These are phyloP conservation scores for Pythium insidiosum DNA, from an alignment of 352 stramenopile species.

Conservation along the genomic window DNA sequence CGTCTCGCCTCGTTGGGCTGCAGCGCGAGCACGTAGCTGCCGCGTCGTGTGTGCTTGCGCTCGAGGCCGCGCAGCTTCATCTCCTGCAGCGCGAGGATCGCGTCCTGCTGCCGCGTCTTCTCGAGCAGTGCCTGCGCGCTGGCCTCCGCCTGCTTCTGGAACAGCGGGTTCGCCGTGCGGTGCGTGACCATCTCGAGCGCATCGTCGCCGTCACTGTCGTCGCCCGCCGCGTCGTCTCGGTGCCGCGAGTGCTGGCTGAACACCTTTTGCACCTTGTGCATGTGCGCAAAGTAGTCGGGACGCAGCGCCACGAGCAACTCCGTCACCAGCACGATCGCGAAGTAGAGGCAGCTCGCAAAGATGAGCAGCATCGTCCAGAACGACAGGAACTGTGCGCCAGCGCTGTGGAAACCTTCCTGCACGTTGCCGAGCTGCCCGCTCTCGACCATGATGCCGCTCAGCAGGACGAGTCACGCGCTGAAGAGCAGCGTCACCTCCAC, in stretches of 20 bases:
- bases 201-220: conserved; percentile 32
- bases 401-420: conserved; percentile 30
- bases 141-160: conserved; percentile 36
- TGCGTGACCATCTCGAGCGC: conserved; percentile 58
- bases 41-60: conserved; percentile 16
- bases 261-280: conserved; percentile 53
- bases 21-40: conserved; percentile 1
- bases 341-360: conserved; percentile 46
- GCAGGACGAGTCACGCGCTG: conserved; percentile 53
- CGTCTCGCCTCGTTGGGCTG: no score
- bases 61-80: conserved; percentile 38
- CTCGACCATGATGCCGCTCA: conserved; percentile 63
- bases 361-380: conserved; percentile 47
- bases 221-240: conserved; percentile 9
- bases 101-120: conserved; percentile 35
- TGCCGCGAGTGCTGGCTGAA: conserved; percentile 28
- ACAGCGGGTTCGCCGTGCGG: conserved; percentile 55
- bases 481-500: conserved; percentile 67
- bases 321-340: conserved; percentile 47
- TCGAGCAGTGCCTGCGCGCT: conserved; percentile 21
- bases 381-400: conserved; percentile 41
- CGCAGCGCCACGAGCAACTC: conserved; percentile 55
- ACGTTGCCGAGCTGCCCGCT: conserved; percentile 39
- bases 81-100: conserved; percentile 37
- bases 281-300: conserved; percentile 51